Evolutionary conservation across 495 filamentous ascomycete species (phyloP).

Genomic region (Talaromyces adpressus): DNA sequence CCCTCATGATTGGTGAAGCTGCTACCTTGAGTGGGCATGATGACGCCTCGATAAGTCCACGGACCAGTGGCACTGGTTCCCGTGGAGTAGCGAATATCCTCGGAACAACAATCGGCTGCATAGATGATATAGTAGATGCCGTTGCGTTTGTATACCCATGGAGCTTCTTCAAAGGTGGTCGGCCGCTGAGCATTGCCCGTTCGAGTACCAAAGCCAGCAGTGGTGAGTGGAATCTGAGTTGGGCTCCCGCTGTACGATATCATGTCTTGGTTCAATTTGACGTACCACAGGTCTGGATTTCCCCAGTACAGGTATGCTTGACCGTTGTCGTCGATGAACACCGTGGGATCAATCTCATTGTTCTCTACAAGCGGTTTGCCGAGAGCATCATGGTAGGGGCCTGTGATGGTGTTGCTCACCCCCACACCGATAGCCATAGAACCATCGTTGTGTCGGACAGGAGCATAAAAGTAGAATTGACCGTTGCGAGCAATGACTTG

Average conservation of each 20-base stretch:
- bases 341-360: conserved; percentile 21
- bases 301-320: conserved; percentile 21
- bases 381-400: conserved; percentile 23
- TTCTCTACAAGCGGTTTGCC: conserved; percentile 19
- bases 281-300: conserved; percentile 20
- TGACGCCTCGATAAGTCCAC: conserved; percentile 21
- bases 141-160: conserved; percentile 26
- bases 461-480: conserved; percentile 26
- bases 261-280: conserved; percentile 26
- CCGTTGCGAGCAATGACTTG: conserved; percentile 21
- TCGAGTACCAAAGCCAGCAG: conserved; percentile 10
- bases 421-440: conserved; percentile 21
- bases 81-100: conserved; percentile 24
- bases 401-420: conserved; percentile 20
- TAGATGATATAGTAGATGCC: conserved; percentile 23
- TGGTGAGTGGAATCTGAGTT: conserved; percentile 12
- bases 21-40: conserved; percentile 18
- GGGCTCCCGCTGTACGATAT: conserved; percentile 20
- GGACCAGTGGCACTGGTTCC: conserved; percentile 19
- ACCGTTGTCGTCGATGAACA: conserved; percentile 19
- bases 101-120: conserved; percentile 20
- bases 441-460: conserved; percentile 14
- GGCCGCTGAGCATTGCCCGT: neutral
- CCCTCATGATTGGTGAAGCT: conserved; percentile 24
- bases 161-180: conserved; percentile 20